These are phyloP conservation scores for Atkinsonella texensis DNA, from an alignment of 2,329 filamentous ascomycete genomes.

Conservation along the genomic window DNA sequence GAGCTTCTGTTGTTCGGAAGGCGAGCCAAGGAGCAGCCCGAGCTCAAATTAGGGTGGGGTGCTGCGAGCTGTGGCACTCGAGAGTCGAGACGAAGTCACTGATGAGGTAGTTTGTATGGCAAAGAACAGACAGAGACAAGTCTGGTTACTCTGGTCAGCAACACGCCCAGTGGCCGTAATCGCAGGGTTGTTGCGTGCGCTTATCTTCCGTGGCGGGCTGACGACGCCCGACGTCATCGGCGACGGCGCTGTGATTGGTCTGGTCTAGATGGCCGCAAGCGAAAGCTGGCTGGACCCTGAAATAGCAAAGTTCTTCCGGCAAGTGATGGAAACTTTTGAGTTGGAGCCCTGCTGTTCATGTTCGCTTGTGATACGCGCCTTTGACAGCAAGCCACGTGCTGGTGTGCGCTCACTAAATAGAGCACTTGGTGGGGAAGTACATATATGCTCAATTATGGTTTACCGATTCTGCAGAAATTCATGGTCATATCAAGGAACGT, in stretches of 20 bases:
- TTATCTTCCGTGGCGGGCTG: neutral
- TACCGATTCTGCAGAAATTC: neutral
- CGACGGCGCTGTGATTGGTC: neutral
- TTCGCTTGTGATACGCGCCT: too few relatives aligned
- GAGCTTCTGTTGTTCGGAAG: conserved; percentile 2
- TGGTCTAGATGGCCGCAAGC: neutral
- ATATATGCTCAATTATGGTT: neutral
- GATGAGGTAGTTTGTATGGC: neutral
- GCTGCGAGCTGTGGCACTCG: neutral
- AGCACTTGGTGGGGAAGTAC: neutral
- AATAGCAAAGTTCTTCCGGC: too few relatives aligned
- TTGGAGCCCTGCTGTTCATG: too few relatives aligned
- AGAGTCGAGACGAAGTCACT: neutral
- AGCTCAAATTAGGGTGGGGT: neutral
- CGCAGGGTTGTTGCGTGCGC: neutral
- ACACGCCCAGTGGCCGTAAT: neutral
- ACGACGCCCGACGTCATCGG: neutral
- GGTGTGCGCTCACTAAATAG: too few relatives aligned
- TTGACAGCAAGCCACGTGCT: too few relatives aligned
- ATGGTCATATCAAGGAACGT: conserved; percentile 24
- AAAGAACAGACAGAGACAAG: neutral
- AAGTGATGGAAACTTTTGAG: too few relatives aligned
- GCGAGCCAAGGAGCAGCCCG: neutral
- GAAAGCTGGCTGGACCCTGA: neutral
- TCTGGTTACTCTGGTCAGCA: neutral